These are phyloP conservation scores for Basidiobolus meristosporus DNA, from an alignment of 371 early-diverging fungal species.

Conservation along the genomic window DNA sequence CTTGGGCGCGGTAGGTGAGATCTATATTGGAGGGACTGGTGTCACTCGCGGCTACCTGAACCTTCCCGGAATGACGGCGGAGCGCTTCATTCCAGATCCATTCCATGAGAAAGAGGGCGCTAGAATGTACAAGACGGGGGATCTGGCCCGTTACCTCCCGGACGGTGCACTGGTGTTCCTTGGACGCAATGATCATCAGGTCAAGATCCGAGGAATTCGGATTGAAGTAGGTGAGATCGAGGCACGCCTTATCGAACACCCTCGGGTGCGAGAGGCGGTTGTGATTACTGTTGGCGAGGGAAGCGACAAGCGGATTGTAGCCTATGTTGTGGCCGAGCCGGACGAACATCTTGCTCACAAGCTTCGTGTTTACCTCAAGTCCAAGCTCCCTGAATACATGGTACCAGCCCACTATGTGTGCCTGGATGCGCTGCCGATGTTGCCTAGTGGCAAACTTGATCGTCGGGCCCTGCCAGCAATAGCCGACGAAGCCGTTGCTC, in stretches of 20 bases:
- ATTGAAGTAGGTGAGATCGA: slow-evolving; percentile 9
- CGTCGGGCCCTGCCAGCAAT: slow-evolving; percentile 4
- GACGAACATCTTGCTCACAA: background rate
- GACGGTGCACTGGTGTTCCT: slow-evolving; percentile 6
- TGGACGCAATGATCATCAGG: slow-evolving; percentile 7
- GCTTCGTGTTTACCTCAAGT: background rate
- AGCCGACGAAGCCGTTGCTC: background rate
- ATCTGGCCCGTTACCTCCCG: slow-evolving; percentile 8
- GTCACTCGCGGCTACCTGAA: slow-evolving; percentile 8
- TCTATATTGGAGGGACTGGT: slow-evolving; percentile 6
- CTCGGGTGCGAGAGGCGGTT: background rate
- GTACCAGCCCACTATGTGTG: slow-evolving; percentile 5
- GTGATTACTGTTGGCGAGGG: background rate
- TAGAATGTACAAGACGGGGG: slow-evolving; percentile 16
- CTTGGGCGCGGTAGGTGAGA: slow-evolving; percentile 5
- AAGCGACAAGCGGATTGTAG: slow-evolving; percentile 4
- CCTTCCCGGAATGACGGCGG: slow-evolving; percentile 5
- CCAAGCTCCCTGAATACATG: slow-evolving; percentile 7
- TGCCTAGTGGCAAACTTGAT: slow-evolving; percentile 5
- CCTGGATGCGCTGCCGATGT: slow-evolving; percentile 2
- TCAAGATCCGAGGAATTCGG: slow-evolving; percentile 9
- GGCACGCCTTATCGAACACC: slow-evolving; percentile 1
- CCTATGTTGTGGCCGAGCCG: slow-evolving; percentile 2
- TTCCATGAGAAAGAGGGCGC: background rate
- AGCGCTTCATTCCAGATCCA: slow-evolving; percentile 2